These are phyloP conservation scores for Elongisporangium prolatum DNA, from an alignment of 352 stramenopile species.

Conservation along the genomic window DNA sequence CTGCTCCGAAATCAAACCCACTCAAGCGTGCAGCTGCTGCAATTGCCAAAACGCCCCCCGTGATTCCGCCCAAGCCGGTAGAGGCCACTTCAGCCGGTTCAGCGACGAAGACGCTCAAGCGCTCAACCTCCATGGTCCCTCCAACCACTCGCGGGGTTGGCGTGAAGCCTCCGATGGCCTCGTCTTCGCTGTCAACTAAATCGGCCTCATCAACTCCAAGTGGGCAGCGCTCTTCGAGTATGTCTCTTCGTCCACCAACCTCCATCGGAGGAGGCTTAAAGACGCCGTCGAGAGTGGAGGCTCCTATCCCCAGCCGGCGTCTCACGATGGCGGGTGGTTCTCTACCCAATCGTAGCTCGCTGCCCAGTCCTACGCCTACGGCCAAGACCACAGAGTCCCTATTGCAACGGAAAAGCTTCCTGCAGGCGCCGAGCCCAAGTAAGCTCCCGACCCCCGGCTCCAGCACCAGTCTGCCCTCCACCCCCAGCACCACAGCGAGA, in stretches of 20 bases:
- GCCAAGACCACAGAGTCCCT: neutral
- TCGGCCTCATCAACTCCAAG: neutral
- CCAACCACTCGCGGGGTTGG: neutral
- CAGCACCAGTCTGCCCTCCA: neutral
- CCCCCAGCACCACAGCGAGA: neutral
- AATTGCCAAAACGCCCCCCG: neutral
- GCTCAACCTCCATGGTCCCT: neutral
- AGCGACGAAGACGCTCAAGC: neutral
- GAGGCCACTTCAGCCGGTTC: neutral
- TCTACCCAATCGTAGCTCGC: neutral
- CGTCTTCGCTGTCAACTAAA: neutral
- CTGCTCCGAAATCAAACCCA: neutral
- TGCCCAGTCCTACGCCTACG: neutral
- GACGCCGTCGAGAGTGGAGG: neutral
- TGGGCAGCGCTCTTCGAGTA: neutral
- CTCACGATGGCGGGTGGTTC: neutral
- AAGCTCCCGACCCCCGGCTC: neutral
- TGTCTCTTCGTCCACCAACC: neutral
- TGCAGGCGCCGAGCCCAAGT: neutral
- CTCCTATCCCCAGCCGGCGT: neutral
- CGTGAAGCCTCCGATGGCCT: neutral
- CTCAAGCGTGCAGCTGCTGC: neutral
- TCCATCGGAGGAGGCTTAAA: neutral
- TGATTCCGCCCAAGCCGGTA: neutral
- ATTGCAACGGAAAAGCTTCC: neutral